These are phyloP conservation scores for Thelonectria olida DNA, from an alignment of 2,329 filamentous ascomycete genomes.

Conservation along the genomic window DNA sequence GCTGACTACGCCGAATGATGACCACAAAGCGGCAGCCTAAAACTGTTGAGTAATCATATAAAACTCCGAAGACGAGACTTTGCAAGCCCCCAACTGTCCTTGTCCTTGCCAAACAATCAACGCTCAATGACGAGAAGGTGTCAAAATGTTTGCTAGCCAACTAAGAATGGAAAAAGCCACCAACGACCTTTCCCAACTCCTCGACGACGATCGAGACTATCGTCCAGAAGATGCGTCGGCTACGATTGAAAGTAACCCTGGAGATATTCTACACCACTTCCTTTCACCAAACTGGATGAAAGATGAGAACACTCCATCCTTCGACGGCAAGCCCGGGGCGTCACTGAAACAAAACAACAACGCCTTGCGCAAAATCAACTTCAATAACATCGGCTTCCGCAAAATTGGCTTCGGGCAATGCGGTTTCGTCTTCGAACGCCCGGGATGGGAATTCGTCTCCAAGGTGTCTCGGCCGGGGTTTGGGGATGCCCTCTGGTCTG, in stretches of 20 bases:
- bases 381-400: constrained; percentile 5
- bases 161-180: background rate
- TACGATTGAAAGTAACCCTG: background rate
- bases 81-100: background rate
- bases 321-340: background rate
- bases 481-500: constrained; percentile 28
- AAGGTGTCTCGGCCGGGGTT: constrained; percentile 35
- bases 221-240: background rate
- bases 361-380: background rate
- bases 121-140: background rate
- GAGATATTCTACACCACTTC: background rate
- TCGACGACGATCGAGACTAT: background rate
- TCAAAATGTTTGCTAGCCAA: background rate
- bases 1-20: background rate
- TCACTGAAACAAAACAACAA: background rate
- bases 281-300: background rate
- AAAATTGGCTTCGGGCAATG: constrained; percentile 42
- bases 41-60: background rate
- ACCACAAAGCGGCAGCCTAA: background rate
- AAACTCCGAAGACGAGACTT: background rate
- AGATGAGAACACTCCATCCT: background rate
- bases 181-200: background rate
- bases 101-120: background rate
- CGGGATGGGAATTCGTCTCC: constrained; percentile 25
- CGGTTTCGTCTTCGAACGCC: constrained; percentile 34